Evolutionary conservation across 2,329 filamentous ascomycete genomes (phyloP), one percentile per base, ranked within the genome.

Genomic region (Cladophialophora bantiana): DNA sequence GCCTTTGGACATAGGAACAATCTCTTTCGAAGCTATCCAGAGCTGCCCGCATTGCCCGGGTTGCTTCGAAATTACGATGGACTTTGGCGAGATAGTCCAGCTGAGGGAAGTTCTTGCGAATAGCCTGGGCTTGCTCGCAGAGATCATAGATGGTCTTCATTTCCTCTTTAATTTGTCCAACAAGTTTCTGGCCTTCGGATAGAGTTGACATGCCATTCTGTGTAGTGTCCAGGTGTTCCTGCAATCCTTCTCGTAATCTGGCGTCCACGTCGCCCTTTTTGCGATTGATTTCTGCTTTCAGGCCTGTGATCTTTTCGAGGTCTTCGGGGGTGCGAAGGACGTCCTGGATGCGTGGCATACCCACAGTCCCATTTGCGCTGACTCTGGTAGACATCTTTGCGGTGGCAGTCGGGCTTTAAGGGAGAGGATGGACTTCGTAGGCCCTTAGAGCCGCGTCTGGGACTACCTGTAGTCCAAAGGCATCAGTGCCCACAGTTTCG

Each of bases 71-170:
- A 81, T 99, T 97, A 70, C 94, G 88, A 80, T 99, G 95, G 38
- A 83, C 78, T 68, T 78, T 75, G 6, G 81, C 81, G 55, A 83
- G 71, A 60, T 79, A 77, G 63, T 83, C 81, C 72, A 96, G 95
- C 80, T 97, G 92, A 63, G 94, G 94, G 79, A 99, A 98, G 83
- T 99, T 95, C 75, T 91, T 89, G 75, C 99, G 97, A 88, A 97
- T 97, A 77, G 92, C 93, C 83, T 98, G 94, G 62, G 94, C 94
- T 80, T 99, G 96, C 70, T 94, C 93, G 82, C 95, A 99, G 71
- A 99, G 87, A 81, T 92, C 93, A 83, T 99, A 95, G 75, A 99
- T 98, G 81, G 94, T 96, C 84, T 96, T 93, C 88, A 99, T 95
- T 82, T 99, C 95, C 72, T 98, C 94, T 79, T 96, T 97, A 81